A percentile compares a stretch with the other conserved stretches of the same genome.
phyloP scores from a whole-genome alignment of 2,329 filamentous ascomycete genomes.

The Bisporella sp. region DNA sequence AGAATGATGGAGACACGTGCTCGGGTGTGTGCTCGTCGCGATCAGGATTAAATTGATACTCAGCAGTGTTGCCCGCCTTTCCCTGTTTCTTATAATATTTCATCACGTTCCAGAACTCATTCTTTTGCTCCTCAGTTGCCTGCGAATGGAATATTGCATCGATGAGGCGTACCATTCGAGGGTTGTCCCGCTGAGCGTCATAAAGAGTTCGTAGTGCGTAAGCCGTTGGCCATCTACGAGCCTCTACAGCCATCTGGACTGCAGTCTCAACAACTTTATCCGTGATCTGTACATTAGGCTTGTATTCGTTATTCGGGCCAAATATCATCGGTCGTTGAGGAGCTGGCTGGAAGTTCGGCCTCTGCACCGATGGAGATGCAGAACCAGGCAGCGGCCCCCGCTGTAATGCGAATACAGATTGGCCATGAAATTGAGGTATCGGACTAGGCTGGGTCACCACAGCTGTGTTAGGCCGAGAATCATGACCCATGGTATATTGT shows the following conservation, averaged over 20 bases:
- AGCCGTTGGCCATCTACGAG: conserved; percentile 53
- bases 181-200: conserved; percentile 47
- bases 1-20: conserved; percentile 1
- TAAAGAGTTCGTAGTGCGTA: conserved; percentile 54
- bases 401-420: background rate
- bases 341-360: background rate
- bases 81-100: conserved; percentile 50
- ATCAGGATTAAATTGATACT: conserved; percentile 41
- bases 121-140: conserved; percentile 44
- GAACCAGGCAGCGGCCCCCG: background rate
- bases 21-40: conserved; percentile 20
- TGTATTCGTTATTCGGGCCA: conserved; percentile 4
- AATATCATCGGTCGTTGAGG: background rate
- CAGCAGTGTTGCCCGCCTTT: conserved; percentile 42
- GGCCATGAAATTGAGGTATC: background rate
- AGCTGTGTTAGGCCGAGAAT: background rate
- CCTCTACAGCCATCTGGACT: conserved; percentile 50
- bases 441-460: background rate
- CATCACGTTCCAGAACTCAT: conserved; percentile 45
- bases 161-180: conserved; percentile 47
- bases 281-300: conserved; percentile 23
- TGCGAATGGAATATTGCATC: conserved; percentile 51
- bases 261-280: conserved; percentile 49
- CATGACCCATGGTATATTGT: background rate
- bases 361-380: background rate